A percentile compares a stretch with the other conserved stretches of the same genome.
Conservation (phyloP, 2,329 filamentous ascomycete species). For the Stagonosporopsis vannaccii region DNA sequence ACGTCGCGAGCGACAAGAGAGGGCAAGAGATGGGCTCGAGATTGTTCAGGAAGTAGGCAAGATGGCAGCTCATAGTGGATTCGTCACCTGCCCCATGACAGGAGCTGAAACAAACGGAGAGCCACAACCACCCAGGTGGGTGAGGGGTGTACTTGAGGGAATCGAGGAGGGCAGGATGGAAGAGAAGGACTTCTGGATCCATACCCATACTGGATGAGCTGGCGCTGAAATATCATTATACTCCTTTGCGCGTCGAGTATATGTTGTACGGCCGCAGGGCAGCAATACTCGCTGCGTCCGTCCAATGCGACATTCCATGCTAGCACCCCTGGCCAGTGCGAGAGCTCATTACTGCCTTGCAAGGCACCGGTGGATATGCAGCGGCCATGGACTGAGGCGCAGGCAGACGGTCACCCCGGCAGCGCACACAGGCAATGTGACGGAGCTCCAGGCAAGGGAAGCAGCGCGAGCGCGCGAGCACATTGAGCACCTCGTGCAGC, state of each 20-base stretch:
- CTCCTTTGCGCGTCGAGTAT: not conserved
- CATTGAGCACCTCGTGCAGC: slow-evolving; percentile 77
- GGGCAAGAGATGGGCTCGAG: not conserved
- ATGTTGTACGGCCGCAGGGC: not conserved
- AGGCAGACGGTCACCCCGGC: not conserved
- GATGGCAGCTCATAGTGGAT: slow-evolving; percentile 27
- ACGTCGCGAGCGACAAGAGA: slow-evolving; percentile 12
- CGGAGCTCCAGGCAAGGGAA: too few relatives aligned
- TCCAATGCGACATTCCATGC: not conserved
- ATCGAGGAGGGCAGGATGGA: slow-evolving; percentile 38
- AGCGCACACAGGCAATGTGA: slow-evolving; percentile 31
- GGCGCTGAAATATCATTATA: not conserved
- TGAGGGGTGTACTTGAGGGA: slow-evolving; percentile 33
- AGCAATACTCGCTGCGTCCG: not conserved
- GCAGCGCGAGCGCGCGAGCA: too few relatives aligned
- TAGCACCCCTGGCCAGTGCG: not conserved
- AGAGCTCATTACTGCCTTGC: not conserved
- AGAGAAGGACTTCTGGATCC: slow-evolving; percentile 39
- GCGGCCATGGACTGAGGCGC: not conserved
- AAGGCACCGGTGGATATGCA: not conserved
- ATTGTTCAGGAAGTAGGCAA: slow-evolving; percentile 35
- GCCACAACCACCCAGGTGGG: slow-evolving; percentile 34
- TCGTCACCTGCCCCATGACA: slow-evolving; percentile 31
- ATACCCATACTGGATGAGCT: slow-evolving; percentile 24
- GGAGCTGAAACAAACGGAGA: slow-evolving; percentile 10